Conservation (phyloP, 2,329 filamentous ascomycete genomes). For the Domatiomyces globalis region DNA sequence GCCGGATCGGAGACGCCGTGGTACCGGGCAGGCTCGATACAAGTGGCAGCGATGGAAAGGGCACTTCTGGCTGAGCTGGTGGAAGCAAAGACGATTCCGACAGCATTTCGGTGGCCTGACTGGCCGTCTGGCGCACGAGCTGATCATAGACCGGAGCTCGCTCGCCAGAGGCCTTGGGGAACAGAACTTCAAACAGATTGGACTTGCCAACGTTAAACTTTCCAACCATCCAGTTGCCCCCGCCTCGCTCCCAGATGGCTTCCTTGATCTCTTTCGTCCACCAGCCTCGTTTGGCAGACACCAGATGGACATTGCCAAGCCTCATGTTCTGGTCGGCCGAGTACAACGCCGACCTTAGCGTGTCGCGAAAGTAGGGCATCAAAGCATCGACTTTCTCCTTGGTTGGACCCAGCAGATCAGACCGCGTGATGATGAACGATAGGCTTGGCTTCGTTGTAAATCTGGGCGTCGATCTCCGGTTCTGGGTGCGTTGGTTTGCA, state of each 20-base stretch:
- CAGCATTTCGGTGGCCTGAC: constrained; percentile 6
- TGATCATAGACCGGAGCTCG: constrained; percentile 21
- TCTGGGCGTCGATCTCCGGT: constrained; percentile 49
- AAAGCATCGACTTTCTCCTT: constrained; percentile 72
- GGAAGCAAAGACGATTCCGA: constrained; percentile 49
- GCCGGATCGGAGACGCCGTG: constrained; percentile 84
- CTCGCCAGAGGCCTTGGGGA: constrained; percentile 59
- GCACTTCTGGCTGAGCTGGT: constrained; percentile 55
- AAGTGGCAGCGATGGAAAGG: constrained; percentile 71
- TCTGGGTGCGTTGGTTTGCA: constrained; percentile 61
- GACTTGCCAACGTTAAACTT: constrained; percentile 98
- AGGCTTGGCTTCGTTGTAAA: constrained; percentile 37
- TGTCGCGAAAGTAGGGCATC: constrained; percentile 70
- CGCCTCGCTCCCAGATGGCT: constrained; percentile 68
- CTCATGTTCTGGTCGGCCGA: constrained; percentile 53
- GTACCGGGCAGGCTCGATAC: constrained; percentile 82
- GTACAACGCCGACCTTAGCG: constrained; percentile 64
- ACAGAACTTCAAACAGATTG: constrained; percentile 72
- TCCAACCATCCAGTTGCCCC: constrained; percentile 90
- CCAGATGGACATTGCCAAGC: constrained; percentile 74
- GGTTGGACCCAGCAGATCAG: constrained; percentile 69
- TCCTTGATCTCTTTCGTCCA: constrained; percentile 81
- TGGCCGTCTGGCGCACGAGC: constrained; percentile 18
- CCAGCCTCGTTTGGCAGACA: constrained; percentile 77
- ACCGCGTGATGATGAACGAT: constrained; percentile 80